These are phyloP conservation scores for Arthrobotrys sinensis DNA, from an alignment of 2,329 filamentous ascomycete species.

Conservation along the genomic window DNA sequence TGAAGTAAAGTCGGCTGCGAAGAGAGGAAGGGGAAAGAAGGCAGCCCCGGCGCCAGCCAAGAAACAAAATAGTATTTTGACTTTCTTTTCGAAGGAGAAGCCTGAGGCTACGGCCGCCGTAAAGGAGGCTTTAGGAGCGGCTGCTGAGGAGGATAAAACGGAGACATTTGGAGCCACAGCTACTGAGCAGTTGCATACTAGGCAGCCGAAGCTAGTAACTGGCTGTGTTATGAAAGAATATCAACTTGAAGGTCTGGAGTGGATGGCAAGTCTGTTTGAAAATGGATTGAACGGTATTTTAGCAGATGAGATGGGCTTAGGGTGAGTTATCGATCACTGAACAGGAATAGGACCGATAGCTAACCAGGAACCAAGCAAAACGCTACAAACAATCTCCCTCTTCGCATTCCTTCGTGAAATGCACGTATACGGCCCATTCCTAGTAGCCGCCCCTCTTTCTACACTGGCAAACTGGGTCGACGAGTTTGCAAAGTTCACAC, in stretches of 20 bases:
- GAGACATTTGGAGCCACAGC: constrained; percentile 72
- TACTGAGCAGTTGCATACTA: constrained; percentile 77
- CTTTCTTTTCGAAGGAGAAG: constrained; percentile 75
- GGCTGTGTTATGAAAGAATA: constrained; percentile 94
- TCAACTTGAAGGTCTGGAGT: constrained; percentile 92
- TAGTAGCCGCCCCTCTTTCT: constrained; percentile 91
- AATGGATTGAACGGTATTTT: constrained; percentile 93
- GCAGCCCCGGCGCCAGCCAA: constrained; percentile 60
- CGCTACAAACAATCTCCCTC: constrained; percentile 89
- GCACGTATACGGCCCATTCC: constrained; percentile 87
- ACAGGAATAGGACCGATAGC: background rate
- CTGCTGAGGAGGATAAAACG: constrained; percentile 70
- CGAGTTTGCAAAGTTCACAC: constrained; percentile 79
- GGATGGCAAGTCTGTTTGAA: constrained; percentile 87
- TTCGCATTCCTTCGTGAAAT: constrained; percentile 90
- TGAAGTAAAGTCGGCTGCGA: constrained; percentile 20
- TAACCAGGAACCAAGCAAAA: constrained; percentile 74
- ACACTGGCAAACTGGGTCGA: constrained; percentile 97
- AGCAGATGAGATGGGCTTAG: constrained; percentile 93
- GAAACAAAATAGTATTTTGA: constrained; percentile 70
- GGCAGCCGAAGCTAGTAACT: constrained; percentile 86
- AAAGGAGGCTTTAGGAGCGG: constrained; percentile 74
- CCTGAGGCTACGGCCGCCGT: constrained; percentile 72
- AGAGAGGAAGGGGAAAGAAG: constrained; percentile 65
- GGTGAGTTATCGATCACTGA: constrained; percentile 63